Evolutionary conservation across 2,329 filamentous ascomycete species (phyloP), one percentile per base, ranked within the genome.

Genomic region (Epichloe baconii): DNA sequence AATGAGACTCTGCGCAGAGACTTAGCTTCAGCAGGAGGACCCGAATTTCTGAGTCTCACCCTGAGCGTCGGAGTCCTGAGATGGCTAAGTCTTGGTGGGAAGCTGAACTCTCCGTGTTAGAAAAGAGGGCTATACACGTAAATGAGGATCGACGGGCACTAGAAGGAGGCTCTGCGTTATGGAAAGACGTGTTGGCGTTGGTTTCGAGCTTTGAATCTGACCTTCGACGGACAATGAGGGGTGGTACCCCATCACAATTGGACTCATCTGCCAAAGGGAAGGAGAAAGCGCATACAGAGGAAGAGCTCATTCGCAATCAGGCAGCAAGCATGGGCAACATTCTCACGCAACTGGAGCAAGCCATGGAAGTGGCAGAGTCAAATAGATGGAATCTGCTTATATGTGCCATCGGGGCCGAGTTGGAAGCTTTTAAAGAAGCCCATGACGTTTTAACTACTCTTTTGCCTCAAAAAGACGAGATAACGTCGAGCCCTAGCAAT

Each of bases 21-120:
- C 4, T 31, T 52, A 1, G 56, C 56, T 3, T 67, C 68, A 1
- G 59, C 68, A 0, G 68, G 66, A 1, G 76, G 76, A 0, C 53
- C 66, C 3, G 77, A 79, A 37, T 86, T 86, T 50, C 62, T 83
- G 37, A 70, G 72, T 2, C 68, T 88, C 7, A 77, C 80, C 0
- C 80, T 0, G 79, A 83, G 57, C 74, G 83, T 17, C 73, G 85
- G 45, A 89, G 85, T 0, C 62, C 83, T 1, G 78, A 79, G 14
- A 83, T 89, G 81, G 85, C 85, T 0, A 78, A 73, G 53, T 75
- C 82, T 14, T 86, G 85, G 74, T 89, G 83, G 80, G 73, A 78
- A 50, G 74, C 76, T 5, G 84, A 89, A 57, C 70, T 82, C 2
- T 67, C 67, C 1, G 66, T 77, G 0, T 68, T 86, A 2, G 69